phyloP scores from a whole-genome alignment of 23 red algal species.

The Gracilaria domingensis region DNA sequence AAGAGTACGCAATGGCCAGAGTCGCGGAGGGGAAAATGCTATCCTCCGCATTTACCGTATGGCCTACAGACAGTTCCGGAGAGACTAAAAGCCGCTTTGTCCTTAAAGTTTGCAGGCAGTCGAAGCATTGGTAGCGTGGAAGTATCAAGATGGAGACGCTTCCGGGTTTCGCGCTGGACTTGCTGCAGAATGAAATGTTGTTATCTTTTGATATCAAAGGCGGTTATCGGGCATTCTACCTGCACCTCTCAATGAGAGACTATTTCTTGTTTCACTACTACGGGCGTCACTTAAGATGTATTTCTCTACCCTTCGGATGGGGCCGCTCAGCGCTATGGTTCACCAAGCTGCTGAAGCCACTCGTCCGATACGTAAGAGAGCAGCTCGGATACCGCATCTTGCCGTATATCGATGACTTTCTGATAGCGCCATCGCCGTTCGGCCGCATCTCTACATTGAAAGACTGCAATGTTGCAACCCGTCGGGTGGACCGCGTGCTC shows the following conservation, averaged over 20 bases:
- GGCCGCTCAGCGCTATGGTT: too few relatives aligned
- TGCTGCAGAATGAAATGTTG: not conserved
- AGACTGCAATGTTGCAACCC: not conserved
- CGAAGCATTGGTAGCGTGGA: constrained; percentile 27
- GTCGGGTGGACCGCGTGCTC: not conserved
- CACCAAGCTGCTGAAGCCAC: too few relatives aligned
- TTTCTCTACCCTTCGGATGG: too few relatives aligned
- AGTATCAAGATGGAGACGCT: constrained; percentile 44
- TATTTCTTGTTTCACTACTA: constrained; percentile 45
- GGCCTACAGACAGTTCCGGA: not conserved
- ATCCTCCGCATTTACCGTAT: constrained; percentile 25
- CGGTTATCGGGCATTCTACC: constrained; percentile 11
- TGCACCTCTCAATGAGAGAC: constrained; percentile 22
- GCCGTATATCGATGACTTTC: constrained; percentile 7
- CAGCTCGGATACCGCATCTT: not conserved
- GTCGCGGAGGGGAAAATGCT: not conserved
- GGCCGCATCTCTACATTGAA: not conserved
- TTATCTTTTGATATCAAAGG: constrained; percentile 23
- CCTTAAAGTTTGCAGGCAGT: not conserved
- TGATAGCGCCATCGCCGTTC: not conserved
- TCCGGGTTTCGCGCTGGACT: constrained; percentile 11
- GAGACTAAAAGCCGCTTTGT: not conserved
- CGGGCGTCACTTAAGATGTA: not conserved
- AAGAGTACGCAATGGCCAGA: too few relatives aligned
- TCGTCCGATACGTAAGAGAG: too few relatives aligned